Conservation (phyloP, 768 basidiomycete species). For the Neoboletus magnificus region DNA sequence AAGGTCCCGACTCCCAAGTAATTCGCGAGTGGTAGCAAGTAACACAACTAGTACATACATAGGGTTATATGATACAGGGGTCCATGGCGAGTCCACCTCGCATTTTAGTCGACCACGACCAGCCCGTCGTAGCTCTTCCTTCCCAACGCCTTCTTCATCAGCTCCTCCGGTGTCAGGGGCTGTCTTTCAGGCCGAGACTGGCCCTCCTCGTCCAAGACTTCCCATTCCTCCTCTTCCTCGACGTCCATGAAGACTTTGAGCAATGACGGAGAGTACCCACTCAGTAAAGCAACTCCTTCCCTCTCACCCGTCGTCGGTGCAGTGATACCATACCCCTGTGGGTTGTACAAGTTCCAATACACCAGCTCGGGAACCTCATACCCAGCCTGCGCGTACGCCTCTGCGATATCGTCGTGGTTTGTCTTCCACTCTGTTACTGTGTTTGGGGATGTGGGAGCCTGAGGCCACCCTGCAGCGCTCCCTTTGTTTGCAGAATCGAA, state of each 20-base stretch:
- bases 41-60: too few relatives aligned
- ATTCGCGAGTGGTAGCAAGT: too few relatives aligned
- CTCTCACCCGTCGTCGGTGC: constrained; percentile 49
- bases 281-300: constrained; percentile 66
- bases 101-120: constrained; percentile 10
- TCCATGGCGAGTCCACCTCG: too few relatives aligned
- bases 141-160: constrained; percentile 48
- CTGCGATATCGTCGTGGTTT: constrained; percentile 54
- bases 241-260: constrained; percentile 72
- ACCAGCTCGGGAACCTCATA: constrained; percentile 74
- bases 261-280: constrained; percentile 65
- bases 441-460: not conserved
- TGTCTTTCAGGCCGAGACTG: constrained; percentile 24
- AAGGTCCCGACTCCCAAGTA: too few relatives aligned
- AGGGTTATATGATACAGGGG: too few relatives aligned
- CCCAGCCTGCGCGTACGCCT: constrained; percentile 55
- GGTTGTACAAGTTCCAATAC: constrained; percentile 58
- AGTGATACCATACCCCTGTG: constrained; percentile 24
- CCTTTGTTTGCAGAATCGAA: constrained; percentile 42
- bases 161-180: constrained; percentile 39
- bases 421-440: constrained; percentile 47
- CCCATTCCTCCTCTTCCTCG: constrained; percentile 36
- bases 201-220: constrained; percentile 34
- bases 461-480: not conserved
- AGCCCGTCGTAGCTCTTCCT: constrained; percentile 54